These are phyloP conservation scores for Amaranthus tricolor DNA, from an alignment of 179 eudicot genomes.

Conservation along the genomic window DNA sequence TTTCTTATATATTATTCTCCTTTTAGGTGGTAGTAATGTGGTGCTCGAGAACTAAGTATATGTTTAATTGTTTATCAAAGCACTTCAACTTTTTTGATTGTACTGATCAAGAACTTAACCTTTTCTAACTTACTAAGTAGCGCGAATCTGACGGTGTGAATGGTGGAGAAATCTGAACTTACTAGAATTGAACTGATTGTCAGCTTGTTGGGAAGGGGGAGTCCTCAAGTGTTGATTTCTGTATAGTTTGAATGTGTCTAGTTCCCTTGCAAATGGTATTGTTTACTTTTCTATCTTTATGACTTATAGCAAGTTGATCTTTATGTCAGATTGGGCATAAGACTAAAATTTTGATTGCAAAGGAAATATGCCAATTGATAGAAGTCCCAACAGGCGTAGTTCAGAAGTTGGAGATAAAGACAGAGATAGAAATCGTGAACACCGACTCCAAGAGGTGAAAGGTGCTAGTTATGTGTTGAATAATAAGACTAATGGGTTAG, in stretches of 20 bases:
- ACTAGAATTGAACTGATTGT: too few species aligned
- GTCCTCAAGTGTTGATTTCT: neutral
- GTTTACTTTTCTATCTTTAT: neutral
- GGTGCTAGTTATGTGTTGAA: conserved; percentile 33
- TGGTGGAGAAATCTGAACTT: too few species aligned
- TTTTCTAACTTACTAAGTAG: too few species aligned
- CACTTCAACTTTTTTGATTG: too few species aligned
- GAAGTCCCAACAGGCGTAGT: conserved; percentile 37
- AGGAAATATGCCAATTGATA: conserved; percentile 40
- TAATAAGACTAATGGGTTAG: conserved; percentile 33
- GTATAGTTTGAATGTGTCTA: neutral
- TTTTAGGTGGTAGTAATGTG: neutral
- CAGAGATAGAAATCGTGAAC: conserved; percentile 50
- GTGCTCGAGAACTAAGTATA: neutral
- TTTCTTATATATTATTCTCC: neutral
- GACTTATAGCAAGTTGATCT: neutral
- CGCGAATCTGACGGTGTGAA: too few species aligned
- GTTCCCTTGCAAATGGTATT: neutral
- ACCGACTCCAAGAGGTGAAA: conserved; percentile 41
- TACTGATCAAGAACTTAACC: too few species aligned
- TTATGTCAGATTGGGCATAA: neutral
- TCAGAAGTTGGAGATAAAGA: conserved; percentile 45
- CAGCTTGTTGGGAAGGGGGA: too few species aligned
- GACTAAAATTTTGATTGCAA: neutral
- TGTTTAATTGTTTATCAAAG: neutral